Evolutionary conservation across 495 filamentous ascomycete species (phyloP), one percentile per base, ranked within the genome.

Genomic region (Talaromyces trachyspermus): DNA sequence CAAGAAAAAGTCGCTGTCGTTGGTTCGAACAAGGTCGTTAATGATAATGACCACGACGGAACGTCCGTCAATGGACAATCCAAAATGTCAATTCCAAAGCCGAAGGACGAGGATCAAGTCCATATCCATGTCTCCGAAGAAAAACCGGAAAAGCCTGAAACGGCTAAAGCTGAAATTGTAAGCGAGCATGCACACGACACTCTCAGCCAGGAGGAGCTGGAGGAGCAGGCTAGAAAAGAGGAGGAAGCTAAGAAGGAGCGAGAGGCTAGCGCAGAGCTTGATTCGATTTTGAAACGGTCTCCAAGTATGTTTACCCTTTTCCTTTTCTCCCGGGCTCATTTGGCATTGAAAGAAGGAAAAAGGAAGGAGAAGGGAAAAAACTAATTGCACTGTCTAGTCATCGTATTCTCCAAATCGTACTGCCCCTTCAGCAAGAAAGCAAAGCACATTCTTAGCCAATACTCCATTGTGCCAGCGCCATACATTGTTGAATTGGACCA

Each of bases 321-420:
- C n/a, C n/a, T n/a, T n/a, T n/a, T n/a, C n/a, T n/a, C n/a, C n/a
- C n/a, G n/a, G n/a, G n/a, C n/a, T n/a, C n/a, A n/a, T n/a, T n/a
- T n/a, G n/a, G n/a, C n/a, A n/a, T n/a, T n/a, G n/a, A n/a, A n/a
- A n/a, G n/a, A n/a, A n/a, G n/a, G n/a, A n/a, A n/a, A n/a, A n/a
- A n/a, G n/a, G n/a, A n/a, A n/a, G n/a, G n/a, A n/a, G n/a, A n/a
- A 18, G 14, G 36, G n/a, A n/a, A 15, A 11, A 55, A 36, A 56
- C 37, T 35, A 22, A 5, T 48, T 36, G 38, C 24, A 57, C n/a
- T n/a, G n/a, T n/a, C n/a, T n/a, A 89, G 86, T 96, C 41, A 86
- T 96, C 56, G 87, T 98, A 43, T 96, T 97, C 71, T 95, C 88
- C 46, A 97, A 97, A 64, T 80, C 85, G 1, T 95, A 88, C 65